These are phyloP conservation scores for Nemania diffusa DNA, from an alignment of 2,329 filamentous ascomycete species.

Conservation along the genomic window DNA sequence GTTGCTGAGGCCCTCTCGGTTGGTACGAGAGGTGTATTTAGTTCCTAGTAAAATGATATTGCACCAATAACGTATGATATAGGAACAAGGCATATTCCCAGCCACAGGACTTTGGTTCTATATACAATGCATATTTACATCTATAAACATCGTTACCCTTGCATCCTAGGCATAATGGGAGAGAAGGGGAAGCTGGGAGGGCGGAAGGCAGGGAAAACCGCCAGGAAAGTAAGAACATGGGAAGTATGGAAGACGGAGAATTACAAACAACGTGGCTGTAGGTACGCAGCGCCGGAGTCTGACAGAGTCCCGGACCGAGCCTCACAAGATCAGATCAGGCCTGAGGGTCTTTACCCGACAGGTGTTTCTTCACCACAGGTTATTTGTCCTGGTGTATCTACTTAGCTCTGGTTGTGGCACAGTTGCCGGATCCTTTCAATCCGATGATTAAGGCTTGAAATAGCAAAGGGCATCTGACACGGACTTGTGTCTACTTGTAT, in stretches of 20 bases:
- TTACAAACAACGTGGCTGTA: not conserved
- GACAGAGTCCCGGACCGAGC: not conserved
- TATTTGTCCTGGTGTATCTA: not conserved
- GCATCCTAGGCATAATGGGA: not conserved
- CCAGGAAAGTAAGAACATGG: not conserved
- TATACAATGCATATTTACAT: not conserved
- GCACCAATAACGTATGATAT: not conserved
- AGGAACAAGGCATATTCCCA: not conserved
- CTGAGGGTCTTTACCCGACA: not conserved
- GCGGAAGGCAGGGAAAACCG: not conserved
- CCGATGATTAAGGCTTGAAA: not conserved
- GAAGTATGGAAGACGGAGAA: not conserved
- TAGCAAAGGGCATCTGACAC: conserved; percentile 5
- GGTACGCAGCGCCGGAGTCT: not conserved
- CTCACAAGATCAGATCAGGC: not conserved
- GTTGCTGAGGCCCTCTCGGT: not conserved
- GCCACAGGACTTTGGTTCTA: not conserved
- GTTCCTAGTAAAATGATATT: not conserved
- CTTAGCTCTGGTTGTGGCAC: conserved; percentile 1
- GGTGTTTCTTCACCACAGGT: not conserved
- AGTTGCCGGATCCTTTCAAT: not conserved
- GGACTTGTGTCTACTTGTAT: not conserved
- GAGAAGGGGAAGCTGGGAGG: not conserved
- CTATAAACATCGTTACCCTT: not conserved
- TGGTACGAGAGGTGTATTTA: not conserved